Evolutionary conservation across 148 eudicot species (phyloP).

Genomic region (Pouteria glomerata): DNA sequence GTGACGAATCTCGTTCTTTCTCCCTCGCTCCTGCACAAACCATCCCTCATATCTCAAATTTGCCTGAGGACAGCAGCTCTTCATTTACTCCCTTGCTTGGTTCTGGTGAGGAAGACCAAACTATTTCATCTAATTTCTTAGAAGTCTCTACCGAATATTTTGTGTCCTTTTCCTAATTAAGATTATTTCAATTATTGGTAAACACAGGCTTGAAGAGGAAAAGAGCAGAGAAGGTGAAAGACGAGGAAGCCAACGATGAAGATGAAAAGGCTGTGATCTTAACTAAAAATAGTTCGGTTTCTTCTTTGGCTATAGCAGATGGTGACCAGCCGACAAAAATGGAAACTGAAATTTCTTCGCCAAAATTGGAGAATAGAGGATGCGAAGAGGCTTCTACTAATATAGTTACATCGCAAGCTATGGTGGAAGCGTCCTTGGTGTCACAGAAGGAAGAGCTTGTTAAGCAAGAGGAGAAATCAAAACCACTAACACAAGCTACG

Average conservation of each 20-base stretch:
- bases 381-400: not conserved
- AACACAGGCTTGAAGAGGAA: not conserved
- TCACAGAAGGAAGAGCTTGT: conserved; percentile 6
- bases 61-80: too few species aligned
- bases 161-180: too few species aligned
- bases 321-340: not conserved
- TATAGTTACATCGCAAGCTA: not conserved
- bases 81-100: not conserved
- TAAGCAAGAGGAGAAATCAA: too few species aligned
- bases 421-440: conserved; percentile 2
- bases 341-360: conserved; percentile 1
- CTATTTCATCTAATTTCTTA: not conserved
- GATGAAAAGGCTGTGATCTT: not conserved
- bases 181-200: not conserved
- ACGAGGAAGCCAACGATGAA: too few species aligned
- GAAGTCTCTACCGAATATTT: not conserved
- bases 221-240: not conserved
- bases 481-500: too few species aligned
- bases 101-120: not conserved
- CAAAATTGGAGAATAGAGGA: not conserved
- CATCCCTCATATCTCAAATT: too few species aligned
- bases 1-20: not conserved
- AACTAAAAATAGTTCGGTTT: not conserved
- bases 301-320: not conserved
- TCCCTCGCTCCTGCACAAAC: too few species aligned